Evolutionary conservation across 2,329 filamentous ascomycete genomes (phyloP).

Genomic region (Parastagonospora avenae): DNA sequence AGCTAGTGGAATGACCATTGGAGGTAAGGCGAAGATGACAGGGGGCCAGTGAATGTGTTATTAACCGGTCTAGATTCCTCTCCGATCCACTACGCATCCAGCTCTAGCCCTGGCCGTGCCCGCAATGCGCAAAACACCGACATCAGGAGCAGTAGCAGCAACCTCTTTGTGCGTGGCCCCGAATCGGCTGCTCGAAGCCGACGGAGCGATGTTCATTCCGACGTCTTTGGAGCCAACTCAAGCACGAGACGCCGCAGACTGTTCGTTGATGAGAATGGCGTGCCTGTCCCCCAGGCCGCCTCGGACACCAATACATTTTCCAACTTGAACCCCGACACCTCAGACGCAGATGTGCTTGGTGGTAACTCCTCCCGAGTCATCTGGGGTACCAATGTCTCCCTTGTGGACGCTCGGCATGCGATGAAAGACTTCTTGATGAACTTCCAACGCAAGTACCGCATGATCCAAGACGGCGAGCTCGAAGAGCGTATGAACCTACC

Average conservation of each 20-base stretch:
- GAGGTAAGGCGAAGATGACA: constrained; percentile 58
- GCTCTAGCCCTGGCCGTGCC: constrained; percentile 78
- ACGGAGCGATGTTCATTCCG: constrained; percentile 86
- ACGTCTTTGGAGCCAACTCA: constrained; percentile 58
- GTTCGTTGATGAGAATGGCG: constrained; percentile 68
- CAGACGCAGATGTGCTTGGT: constrained; percentile 86
- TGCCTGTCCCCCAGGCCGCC: constrained; percentile 55
- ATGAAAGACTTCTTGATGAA: constrained; percentile 94
- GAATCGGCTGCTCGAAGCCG: constrained; percentile 66
- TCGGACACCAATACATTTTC: constrained; percentile 69
- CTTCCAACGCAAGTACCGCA: constrained; percentile 90
- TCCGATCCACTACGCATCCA: constrained; percentile 87
- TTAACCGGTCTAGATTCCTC: constrained; percentile 72
- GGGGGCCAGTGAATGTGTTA: constrained; percentile 10
- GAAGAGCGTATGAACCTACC: constrained; percentile 71
- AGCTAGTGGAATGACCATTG: constrained; percentile 64
- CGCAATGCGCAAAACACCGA: constrained; percentile 68
- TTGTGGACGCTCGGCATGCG: constrained; percentile 82
- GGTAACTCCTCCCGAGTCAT: constrained; percentile 83
- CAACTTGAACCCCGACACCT: constrained; percentile 79
- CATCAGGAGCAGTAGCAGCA: constrained; percentile 81
- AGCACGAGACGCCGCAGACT: constrained; percentile 60
- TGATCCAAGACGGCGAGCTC: constrained; percentile 85
- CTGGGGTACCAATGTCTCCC: constrained; percentile 97
- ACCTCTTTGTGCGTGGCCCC: constrained; percentile 75